These are phyloP conservation scores for Candida nanaspora DNA, from an alignment of 805 yeast genomes.

Conservation along the genomic window DNA sequence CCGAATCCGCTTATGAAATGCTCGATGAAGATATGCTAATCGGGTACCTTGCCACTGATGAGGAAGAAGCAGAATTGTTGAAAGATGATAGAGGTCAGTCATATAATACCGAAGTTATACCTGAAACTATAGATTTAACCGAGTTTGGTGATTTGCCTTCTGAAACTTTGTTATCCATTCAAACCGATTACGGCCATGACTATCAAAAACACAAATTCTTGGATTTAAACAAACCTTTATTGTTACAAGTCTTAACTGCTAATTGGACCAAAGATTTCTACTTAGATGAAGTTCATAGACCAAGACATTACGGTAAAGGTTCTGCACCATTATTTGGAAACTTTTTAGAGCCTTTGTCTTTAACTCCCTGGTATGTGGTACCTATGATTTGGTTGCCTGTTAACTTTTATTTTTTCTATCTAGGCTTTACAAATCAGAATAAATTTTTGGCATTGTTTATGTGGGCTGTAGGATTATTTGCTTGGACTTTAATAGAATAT, in stretches of 20 bases:
- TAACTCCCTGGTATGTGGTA: constrained; percentile 93
- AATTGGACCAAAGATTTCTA: constrained; percentile 83
- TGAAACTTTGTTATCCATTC: constrained; percentile 63
- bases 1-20: constrained; percentile 85
- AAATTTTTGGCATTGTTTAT: constrained; percentile 41
- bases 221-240: constrained; percentile 75
- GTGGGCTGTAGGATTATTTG: constrained; percentile 75
- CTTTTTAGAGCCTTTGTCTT: constrained; percentile 82
- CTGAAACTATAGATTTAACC: constrained; percentile 40
- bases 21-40: constrained; percentile 77
- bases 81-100: constrained; percentile 34
- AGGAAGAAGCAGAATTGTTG: constrained; percentile 67
- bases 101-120: constrained; percentile 38
- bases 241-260: constrained; percentile 71
- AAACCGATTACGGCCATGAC: constrained; percentile 74
- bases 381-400: constrained; percentile 86
- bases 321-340: constrained; percentile 95
- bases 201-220: constrained; percentile 73
- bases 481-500: constrained; percentile 93
- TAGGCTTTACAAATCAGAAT: constrained; percentile 49
- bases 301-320: constrained; percentile 96
- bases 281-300: constrained; percentile 94
- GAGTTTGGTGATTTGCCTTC: constrained; percentile 61
- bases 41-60: constrained; percentile 75
- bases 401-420: constrained; percentile 52